Evolutionary conservation across 139 green algal species (phyloP), one percentile per base, ranked within the genome.

Genomic region (Chlorella sorokiniana): DNA sequence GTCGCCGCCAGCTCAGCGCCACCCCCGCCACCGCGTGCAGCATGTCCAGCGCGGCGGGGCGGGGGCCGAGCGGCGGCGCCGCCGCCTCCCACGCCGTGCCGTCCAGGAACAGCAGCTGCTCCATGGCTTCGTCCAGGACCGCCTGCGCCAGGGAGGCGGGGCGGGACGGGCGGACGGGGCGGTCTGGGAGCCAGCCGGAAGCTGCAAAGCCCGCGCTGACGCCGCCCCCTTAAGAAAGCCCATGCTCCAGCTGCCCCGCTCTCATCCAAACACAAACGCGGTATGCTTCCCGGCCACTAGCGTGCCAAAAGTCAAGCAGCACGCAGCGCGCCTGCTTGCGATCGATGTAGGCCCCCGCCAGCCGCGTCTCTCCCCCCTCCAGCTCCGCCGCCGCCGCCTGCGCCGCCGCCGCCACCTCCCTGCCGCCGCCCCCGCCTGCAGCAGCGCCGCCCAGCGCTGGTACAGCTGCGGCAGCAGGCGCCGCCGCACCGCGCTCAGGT

Each of bases 21-120:
- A 81, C 77, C 4, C 87, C 86, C 48, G 87, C 78, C 27, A 85
- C 48, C 0, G 64, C 51, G 35, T 94, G 89, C 33, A 92, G 33
- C 14, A 72, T 29, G 61, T 91, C 83, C 42, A 92, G 65, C 18
- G 87, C 69, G 23, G 41, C 44, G 20, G 77, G 77, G n/a, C 84
- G 84, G 33, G 80, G 35, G 8, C 54, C 84, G 5, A 1, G 5
- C n/a, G 84, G 84, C 20, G 81, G 64, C 22, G 84, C 64, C 9
- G 74, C 71, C 3, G 31, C 64, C 42, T 76, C 78, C 78, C 78
- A 85, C 40, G 11, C 25, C 5, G 72, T 85, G 42, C 78, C 84
- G n/a, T 85, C 84, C 22, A 29, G 56, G 27, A 84, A 82, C 31
- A 89, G 78, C 54, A 77, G 67, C 78, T 78, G 56, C 78, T 85